A percentile compares a stretch with the other conserved stretches of the same genome.
Conservation (phyloP, 2,329 filamentous ascomycete genomes). For the Nigrospora sphaerica region DNA sequence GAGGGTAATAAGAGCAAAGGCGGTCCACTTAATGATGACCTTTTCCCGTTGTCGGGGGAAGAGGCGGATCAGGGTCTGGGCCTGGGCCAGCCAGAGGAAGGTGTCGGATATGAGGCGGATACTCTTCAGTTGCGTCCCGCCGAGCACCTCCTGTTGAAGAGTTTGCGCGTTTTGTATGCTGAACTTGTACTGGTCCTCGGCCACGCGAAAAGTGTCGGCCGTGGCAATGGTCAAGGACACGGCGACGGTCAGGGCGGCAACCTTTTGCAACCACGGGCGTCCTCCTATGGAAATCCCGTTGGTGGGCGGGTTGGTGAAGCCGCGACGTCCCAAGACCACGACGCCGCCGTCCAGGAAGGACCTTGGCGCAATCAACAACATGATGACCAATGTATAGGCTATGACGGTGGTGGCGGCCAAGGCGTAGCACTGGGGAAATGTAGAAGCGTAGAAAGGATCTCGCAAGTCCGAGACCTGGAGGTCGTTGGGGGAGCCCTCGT, state of each 20-base stretch:
- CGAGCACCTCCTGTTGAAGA: constrained; percentile 73
- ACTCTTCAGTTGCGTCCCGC: constrained; percentile 78
- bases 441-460: constrained; percentile 90
- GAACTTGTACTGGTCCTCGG: constrained; percentile 69
- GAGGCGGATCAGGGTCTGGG: constrained; percentile 89
- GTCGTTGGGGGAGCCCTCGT: constrained; percentile 26
- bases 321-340: constrained; percentile 71
- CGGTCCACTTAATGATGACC: constrained; percentile 97
- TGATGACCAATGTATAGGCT: constrained; percentile 86
- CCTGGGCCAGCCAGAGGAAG: constrained; percentile 95
- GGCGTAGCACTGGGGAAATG: constrained; percentile 87
- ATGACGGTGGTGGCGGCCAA: constrained; percentile 87
- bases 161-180: constrained; percentile 74
- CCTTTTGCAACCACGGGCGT: constrained; percentile 87
- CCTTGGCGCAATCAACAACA: constrained; percentile 89
- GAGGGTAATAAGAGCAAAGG: constrained; percentile 84
- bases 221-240: constrained; percentile 92
- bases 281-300: constrained; percentile 80
- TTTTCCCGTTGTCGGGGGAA: constrained; percentile 97
- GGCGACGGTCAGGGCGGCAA: constrained; percentile 65
- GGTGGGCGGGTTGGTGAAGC: constrained; percentile 77
- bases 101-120: constrained; percentile 92
- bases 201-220: constrained; percentile 81
- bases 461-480: constrained; percentile 56
- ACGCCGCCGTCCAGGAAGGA: constrained; percentile 85